Evolutionary conservation across 2,329 filamentous ascomycete genomes (phyloP), one percentile per base, ranked within the genome.

Genomic region (Metarhizium robertsii): DNA sequence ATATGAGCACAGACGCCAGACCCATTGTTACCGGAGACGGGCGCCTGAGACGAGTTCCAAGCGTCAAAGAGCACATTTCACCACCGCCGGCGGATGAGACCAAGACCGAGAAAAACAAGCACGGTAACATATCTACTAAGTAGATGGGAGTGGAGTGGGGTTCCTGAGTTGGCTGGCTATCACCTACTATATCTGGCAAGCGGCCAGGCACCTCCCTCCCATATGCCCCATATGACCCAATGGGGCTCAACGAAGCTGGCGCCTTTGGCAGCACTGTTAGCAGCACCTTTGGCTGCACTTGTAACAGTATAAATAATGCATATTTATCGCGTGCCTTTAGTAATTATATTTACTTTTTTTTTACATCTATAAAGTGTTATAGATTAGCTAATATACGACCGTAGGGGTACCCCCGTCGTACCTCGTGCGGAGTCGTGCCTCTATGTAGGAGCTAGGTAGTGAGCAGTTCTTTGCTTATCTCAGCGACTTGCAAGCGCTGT

Each of bases 111-210:
- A 10, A 48, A 25, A 16, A 46, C 18, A 46, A n/a, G 20, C 2
- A 25, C 20, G 8, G 43, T 6, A 14, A 42, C n/a, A 18, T 18
- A 25, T 16, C 6, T 20, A n/a, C 13, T 46, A 6, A 6, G 43
- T 14, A 18, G 43, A 20, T 46, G 18, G 18, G 43, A 16, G 16
- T 46, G 7, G 13, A 29, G 20, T 48, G 20, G 45, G 13, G 38
- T 40, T 40, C 38, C 34, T 36, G 34, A 36, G 13, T 14, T 40
- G 38, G 14, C 20, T 29, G 38, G 42, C 25, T 6, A 53, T 53
- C 42, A 53, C 51, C 42, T 47, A 53, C 51, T 32, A 10, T 16
- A 47, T 53, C 25, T 47, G 42, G 51, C 51, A 53, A 53, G 51
- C 51, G 51, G n/a, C n/a, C n/a, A n/a, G n/a, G 25, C 29, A 43